Percentiles rank a stretch among this genome's conserved stretches.
Conservation (phyloP, 495 filamentous ascomycete genomes). For the Trypethelium eluteriae region DNA sequence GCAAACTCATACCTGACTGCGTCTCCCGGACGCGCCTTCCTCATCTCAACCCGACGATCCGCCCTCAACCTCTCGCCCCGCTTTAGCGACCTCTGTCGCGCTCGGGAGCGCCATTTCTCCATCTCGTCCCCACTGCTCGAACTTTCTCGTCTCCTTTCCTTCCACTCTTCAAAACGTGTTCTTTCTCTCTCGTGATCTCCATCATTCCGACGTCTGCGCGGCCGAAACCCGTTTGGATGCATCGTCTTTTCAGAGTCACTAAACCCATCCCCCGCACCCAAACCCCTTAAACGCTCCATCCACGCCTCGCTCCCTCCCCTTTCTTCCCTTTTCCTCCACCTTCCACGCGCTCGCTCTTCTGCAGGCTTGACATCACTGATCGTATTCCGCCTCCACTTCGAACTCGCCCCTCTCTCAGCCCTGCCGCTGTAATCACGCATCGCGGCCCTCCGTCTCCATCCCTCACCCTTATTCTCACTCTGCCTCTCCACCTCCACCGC, state of each 20-base stretch:
- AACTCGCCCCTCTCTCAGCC: no score
- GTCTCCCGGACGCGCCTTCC: background rate
- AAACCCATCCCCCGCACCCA: background rate
- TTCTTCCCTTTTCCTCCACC: background rate
- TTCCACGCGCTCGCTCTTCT: background rate
- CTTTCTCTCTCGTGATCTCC: background rate
- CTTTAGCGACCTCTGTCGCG: background rate
- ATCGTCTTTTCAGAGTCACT: background rate
- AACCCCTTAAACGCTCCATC: background rate
- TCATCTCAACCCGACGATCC: background rate
- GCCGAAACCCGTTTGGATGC: background rate
- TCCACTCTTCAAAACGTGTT: background rate
- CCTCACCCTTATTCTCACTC: no score
- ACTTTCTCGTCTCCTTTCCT: background rate
- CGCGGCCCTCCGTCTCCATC: no score
- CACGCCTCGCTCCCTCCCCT: background rate
- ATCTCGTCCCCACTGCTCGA: slow-evolving; percentile 2
- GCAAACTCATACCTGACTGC: background rate
- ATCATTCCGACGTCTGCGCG: background rate
- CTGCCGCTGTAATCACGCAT: no score
- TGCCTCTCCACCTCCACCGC: no score
- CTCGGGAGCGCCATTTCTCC: slow-evolving; percentile 2
- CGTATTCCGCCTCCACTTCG: background rate
- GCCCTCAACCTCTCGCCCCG: background rate
- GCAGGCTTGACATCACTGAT: background rate